These are phyloP conservation scores for Periglandula ipomoeae DNA, from an alignment of 2,329 filamentous ascomycete species.

Conservation along the genomic window DNA sequence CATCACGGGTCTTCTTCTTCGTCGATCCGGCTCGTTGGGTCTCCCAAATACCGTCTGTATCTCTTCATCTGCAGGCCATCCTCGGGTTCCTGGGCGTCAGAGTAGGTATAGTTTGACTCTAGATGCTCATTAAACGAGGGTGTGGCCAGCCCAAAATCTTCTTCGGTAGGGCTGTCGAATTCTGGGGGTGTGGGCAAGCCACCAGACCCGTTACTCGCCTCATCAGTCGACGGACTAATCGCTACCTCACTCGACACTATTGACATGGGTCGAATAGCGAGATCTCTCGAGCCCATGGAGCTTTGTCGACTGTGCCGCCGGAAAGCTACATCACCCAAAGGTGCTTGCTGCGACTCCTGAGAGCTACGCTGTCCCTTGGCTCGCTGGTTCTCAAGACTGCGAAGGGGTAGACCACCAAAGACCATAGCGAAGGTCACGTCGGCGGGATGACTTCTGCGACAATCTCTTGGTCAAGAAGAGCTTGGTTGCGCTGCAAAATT, in stretches of 20 bases:
- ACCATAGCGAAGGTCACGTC: conserved; percentile 21
- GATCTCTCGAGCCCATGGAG: conserved; percentile 6
- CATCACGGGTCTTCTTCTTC: conserved; percentile 23
- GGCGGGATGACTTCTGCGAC: conserved; percentile 12
- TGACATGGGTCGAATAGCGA: conserved; percentile 8
- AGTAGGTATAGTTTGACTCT: conserved; percentile 22
- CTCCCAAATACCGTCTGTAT: conserved; percentile 24
- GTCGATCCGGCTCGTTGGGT: conserved; percentile 26
- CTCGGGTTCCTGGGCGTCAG: conserved; percentile 22
- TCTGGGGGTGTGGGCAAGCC: conserved; percentile 29
- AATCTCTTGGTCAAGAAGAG: conserved; percentile 15
- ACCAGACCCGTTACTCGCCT: conserved; percentile 21
- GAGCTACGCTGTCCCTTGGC: conserved; percentile 13
- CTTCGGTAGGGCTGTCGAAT: conserved; percentile 22
- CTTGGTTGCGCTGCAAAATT: conserved; percentile 27
- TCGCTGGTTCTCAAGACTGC: conserved; percentile 20
- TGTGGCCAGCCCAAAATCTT: conserved; percentile 16
- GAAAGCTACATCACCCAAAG: conserved; percentile 1
- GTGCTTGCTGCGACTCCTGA: conserved; percentile 5
- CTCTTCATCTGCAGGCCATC: conserved; percentile 26
- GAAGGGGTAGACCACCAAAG: conserved; percentile 29
- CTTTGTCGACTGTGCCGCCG: conserved; percentile 7
- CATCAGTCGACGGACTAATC: conserved; percentile 26
- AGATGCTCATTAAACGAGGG: conserved; percentile 15
- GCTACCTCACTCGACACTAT: conserved; percentile 25